Evolutionary conservation across 805 yeast species (phyloP).

Genomic region (Myxozyma melibiosi): DNA sequence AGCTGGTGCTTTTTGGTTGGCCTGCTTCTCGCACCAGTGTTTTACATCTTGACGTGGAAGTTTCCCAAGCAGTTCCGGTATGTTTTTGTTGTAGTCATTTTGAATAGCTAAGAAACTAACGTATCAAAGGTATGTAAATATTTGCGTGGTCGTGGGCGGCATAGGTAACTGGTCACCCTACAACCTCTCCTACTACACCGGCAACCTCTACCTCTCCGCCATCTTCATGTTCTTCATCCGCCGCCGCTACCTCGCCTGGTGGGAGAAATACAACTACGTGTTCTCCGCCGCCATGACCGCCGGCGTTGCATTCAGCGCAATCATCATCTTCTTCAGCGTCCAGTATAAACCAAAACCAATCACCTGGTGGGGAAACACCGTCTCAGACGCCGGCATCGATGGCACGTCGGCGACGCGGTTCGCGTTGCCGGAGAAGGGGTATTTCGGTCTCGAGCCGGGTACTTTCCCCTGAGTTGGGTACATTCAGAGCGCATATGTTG

Average conservation of each 20-base stretch:
- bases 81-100: background rate
- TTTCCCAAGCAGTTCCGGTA: constrained; percentile 4
- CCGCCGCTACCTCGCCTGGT: constrained; percentile 62
- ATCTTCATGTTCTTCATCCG: constrained; percentile 60
- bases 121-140: constrained; percentile 9
- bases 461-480: constrained; percentile 6
- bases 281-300: constrained; percentile 67
- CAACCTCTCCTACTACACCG: constrained; percentile 34
- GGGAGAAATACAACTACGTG: constrained; percentile 73
- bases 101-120: background rate
- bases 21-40: constrained; percentile 41
- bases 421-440: constrained; percentile 39
- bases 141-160: constrained; percentile 37
- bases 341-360: constrained; percentile 47
- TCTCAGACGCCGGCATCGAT: constrained; percentile 23
- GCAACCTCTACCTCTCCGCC: constrained; percentile 46
- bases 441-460: constrained; percentile 34
- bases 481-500: too few relatives aligned
- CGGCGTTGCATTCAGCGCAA: constrained; percentile 65
- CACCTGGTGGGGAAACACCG: constrained; percentile 68
- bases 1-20: constrained; percentile 66
- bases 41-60: background rate
- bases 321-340: constrained; percentile 57
- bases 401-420: constrained; percentile 15
- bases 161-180: constrained; percentile 44